Percentiles rank a stretch among this genome's conserved stretches.
phyloP scores from a whole-genome alignment of 164 flowering plant genomes.

The Amborella trichopoda region DNA sequence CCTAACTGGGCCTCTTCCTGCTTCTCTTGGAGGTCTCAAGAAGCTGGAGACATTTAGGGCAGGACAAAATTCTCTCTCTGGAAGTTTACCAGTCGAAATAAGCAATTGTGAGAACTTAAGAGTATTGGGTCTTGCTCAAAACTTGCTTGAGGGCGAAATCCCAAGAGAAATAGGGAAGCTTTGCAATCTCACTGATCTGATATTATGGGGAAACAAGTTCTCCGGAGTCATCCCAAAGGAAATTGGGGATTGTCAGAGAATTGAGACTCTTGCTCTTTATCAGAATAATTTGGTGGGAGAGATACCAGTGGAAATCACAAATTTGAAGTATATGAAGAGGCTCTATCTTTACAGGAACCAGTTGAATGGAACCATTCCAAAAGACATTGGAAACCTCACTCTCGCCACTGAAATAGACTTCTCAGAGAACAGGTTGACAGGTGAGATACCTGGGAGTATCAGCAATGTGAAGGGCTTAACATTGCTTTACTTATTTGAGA shows the following conservation, averaged over 20 bases:
- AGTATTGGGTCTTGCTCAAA: conserved; percentile 61
- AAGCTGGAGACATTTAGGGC: conserved; percentile 42
- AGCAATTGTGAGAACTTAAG: conserved; percentile 38
- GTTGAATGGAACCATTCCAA: conserved; percentile 62
- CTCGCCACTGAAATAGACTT: conserved; percentile 51
- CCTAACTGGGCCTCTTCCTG: conserved; percentile 49
- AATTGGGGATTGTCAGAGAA: conserved; percentile 44
- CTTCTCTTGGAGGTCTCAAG: conserved; percentile 46
- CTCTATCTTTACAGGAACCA: conserved; percentile 48
- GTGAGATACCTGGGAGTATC: conserved; percentile 53
- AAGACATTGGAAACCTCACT: conserved; percentile 55
- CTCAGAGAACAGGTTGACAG: conserved; percentile 51
- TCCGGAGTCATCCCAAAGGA: conserved; percentile 58
- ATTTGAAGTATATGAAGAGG: conserved; percentile 28
- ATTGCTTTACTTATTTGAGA: conserved; percentile 48
- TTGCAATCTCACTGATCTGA: conserved; percentile 27
- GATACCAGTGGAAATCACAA: conserved; percentile 50
- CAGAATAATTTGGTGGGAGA: conserved; percentile 41
- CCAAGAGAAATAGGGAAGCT: conserved; percentile 62
- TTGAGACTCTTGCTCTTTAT: conserved; percentile 49
- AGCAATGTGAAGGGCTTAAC: conserved; percentile 30
- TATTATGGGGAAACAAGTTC: conserved; percentile 48
- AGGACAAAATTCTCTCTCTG: conserved; percentile 57
- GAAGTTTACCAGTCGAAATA: conserved; percentile 47
- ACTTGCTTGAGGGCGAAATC: conserved; percentile 34